These are phyloP conservation scores for Nicotiana tabacum DNA, from an alignment of 257 asterid species.

Conservation along the genomic window DNA sequence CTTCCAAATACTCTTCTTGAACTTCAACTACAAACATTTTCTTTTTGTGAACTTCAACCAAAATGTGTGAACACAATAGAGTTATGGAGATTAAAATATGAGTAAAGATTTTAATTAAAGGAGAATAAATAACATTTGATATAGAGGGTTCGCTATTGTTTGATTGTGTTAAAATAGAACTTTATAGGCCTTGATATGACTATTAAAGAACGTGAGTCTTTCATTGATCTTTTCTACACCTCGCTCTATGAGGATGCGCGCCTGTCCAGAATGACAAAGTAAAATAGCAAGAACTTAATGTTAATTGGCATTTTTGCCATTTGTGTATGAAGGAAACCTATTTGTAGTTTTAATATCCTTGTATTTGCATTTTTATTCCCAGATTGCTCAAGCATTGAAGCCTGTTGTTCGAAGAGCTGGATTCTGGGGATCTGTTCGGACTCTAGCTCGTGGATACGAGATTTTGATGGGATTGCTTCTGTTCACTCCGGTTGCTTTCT, in stretches of 20 bases:
- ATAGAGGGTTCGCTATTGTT: not conserved
- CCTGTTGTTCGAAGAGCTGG: constrained; percentile 63
- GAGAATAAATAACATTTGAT: not conserved
- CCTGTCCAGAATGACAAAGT: not conserved
- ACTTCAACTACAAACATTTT: not conserved
- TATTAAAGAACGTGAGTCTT: not conserved
- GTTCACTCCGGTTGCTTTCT: constrained; percentile 90
- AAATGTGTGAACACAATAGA: not conserved
- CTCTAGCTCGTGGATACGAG: constrained; percentile 89
- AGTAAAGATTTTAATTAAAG: not conserved
- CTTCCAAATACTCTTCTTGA: not conserved
- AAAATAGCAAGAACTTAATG: not conserved
- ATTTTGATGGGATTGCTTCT: constrained; percentile 83
- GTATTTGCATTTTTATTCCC: constrained; percentile 5
- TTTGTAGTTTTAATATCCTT: not conserved
- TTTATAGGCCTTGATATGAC: not conserved
- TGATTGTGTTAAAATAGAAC: not conserved
- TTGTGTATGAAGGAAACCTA: not conserved
- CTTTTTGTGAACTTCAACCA: not conserved
- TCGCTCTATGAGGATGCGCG: not conserved
- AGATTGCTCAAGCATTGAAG: constrained; percentile 97
- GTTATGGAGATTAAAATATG: not conserved
- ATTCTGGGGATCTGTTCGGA: constrained; percentile 88
- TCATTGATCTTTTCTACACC: not conserved
- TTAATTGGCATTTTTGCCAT: not conserved